Evolutionary conservation across 179 eudicot species (phyloP).

Genomic region (Corrigiola litoralis): DNA sequence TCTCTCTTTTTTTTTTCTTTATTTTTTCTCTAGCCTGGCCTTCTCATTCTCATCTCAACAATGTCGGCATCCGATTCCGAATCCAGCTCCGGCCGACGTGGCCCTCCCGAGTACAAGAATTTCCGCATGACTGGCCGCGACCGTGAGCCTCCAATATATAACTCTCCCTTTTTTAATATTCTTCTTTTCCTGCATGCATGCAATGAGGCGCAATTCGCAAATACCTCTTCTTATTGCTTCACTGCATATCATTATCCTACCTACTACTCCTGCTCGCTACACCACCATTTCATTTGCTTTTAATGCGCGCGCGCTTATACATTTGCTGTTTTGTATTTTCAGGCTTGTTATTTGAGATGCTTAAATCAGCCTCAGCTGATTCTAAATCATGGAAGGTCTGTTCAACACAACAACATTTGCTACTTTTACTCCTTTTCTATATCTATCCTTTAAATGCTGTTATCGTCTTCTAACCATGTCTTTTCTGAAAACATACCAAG

Average conservation of each 20-base stretch:
- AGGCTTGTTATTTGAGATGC: slow-evolving; percentile 91
- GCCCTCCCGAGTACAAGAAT: slow-evolving; percentile 27
- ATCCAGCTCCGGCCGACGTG: slow-evolving; percentile 2
- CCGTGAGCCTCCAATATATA: slow-evolving; percentile 25
- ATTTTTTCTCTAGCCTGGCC: background rate
- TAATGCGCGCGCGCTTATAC: background rate
- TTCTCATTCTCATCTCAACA: slow-evolving; percentile 6
- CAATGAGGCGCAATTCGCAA: background rate
- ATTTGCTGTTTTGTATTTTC: slow-evolving; percentile 19
- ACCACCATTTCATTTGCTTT: background rate
- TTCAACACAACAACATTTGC: background rate
- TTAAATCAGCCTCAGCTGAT: slow-evolving; percentile 59
- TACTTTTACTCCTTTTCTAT: background rate
- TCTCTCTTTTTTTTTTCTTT: background rate
- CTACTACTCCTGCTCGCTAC: no score
- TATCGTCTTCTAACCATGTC: background rate
- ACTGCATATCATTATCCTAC: background rate
- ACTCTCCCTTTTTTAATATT: background rate
- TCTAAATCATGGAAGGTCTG: slow-evolving; percentile 90
- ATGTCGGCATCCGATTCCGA: slow-evolving; percentile 32
- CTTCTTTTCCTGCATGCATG: background rate
- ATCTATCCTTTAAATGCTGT: background rate
- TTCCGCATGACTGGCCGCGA: slow-evolving; percentile 42
- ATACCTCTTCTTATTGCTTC: background rate
- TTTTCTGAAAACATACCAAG: background rate